Base-by-base conservation (phyloP, 345 rosid genomes). In the Diplotaxis tenuifolia region DNA sequence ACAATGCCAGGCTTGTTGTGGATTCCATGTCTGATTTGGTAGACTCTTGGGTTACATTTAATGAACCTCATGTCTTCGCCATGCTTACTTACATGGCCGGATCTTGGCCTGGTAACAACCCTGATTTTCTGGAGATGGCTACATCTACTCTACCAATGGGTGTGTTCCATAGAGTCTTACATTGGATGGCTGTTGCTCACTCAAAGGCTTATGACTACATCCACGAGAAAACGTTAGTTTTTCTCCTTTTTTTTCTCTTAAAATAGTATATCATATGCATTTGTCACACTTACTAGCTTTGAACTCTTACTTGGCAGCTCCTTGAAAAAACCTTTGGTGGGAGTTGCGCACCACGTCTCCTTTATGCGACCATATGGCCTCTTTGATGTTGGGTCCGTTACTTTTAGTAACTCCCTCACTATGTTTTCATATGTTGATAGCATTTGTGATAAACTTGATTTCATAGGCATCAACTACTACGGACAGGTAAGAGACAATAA, bases 21-120 rank as follows among this genome's bases (percentile, higher is more conserved):
- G 92, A 89, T 75, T 83, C 72, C 57, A 86, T 94, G 65, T 87
- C 83, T 6, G 95, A 88, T 71, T 70, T 88, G 73, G 91, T 94
- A 71, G 98, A 94, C 75, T 88, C 88, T 64, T 91, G 98, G 97
- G 77, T 94, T 27, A 91, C 91, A 62, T 94, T 94, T 74, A 94
- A 94, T 42, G 98, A 94, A 82, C 97, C 97, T 28, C 97, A 91
- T 78, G 83, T 94, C 78, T 94, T 94, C 65, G 70, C 83, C 73
- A 86, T 94, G 98, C 95, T 94, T 75, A 94, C 98, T 28, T 91
- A 94, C 81, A 87, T 89, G 60, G 88, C 89, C 27, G 98, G 98
- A 79, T 84, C 97, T 80, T 94, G 98, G 98, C 97, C 98, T 56
- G 98, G 98, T 42, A 95, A 91, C 72, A 82, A 86, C 82, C 98